These are phyloP conservation scores for Dissophora ornata DNA, from an alignment of 192 early-diverging fungal genomes.

Conservation along the genomic window DNA sequence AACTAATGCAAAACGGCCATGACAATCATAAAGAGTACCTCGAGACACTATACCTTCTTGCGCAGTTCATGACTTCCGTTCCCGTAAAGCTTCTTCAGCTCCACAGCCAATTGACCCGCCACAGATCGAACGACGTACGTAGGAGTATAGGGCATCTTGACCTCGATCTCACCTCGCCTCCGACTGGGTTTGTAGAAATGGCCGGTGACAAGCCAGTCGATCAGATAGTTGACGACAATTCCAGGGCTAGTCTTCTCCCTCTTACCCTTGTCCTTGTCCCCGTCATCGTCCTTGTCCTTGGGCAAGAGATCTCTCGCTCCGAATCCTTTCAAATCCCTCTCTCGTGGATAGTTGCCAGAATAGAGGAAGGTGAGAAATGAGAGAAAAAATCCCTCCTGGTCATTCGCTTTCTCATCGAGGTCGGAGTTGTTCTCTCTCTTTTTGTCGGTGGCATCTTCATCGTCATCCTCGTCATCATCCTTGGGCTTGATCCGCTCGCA, in stretches of 20 bases:
- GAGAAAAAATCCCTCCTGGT: neutral
- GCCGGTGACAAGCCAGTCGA: conserved; percentile 1
- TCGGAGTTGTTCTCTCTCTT: neutral
- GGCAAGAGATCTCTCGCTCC: neutral
- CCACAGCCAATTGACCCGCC: neutral
- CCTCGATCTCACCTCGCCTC: neutral
- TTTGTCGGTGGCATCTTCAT: neutral
- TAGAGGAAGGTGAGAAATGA: conserved; percentile 4
- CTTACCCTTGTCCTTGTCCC: no score
- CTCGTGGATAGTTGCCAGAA: conserved; percentile 4
- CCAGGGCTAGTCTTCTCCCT: neutral
- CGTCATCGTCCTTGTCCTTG: no score
- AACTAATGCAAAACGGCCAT: no score
- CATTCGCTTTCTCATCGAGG: neutral
- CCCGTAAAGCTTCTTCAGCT: neutral
- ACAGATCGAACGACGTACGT: neutral
- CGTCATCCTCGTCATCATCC: conserved; percentile 6
- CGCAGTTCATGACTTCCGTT: neutral
- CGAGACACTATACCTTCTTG: neutral
- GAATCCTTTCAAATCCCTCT: neutral
- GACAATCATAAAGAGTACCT: no score
- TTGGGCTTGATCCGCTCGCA: neutral
- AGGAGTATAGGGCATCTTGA: conserved; percentile 3
- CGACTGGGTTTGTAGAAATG: conserved; percentile 3
- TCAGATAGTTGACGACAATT: neutral